Conservation (phyloP, 2,329 filamentous ascomycete genomes). For the Sordariomycetes sp. region DNA sequence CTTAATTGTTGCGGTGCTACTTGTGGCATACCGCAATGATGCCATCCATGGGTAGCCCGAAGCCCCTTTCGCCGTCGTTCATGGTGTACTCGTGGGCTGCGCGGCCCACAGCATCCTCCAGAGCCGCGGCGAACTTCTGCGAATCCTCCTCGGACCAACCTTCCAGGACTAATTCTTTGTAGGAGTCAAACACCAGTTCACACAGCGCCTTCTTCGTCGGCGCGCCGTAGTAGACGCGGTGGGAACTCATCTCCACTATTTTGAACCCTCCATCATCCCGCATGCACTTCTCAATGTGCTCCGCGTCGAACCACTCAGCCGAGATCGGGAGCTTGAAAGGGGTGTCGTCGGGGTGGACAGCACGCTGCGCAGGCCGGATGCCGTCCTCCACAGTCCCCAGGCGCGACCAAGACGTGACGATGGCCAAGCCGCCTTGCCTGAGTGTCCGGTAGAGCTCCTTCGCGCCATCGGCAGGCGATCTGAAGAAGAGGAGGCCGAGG, state of each 20-base stretch:
- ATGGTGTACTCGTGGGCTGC: not conserved
- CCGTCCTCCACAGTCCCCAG: conserved; percentile 6
- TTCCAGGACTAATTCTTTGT: not conserved
- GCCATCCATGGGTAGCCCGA: conserved; percentile 1
- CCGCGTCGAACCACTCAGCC: not conserved
- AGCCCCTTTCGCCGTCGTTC: not conserved
- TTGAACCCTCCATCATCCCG: conserved; percentile 1
- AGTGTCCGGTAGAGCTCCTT: conserved; percentile 25
- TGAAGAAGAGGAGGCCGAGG: conserved; percentile 25
- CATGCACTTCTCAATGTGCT: not conserved
- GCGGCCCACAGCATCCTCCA: conserved; percentile 1
- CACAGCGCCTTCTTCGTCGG: not conserved
- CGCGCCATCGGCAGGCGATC: conserved; percentile 16
- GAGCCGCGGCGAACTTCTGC: not conserved
- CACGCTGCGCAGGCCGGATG: conserved; percentile 6
- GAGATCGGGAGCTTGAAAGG: conserved; percentile 4
- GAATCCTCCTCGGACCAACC: not conserved
- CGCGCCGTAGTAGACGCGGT: conserved; percentile 1
- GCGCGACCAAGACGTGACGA: conserved; percentile 18
- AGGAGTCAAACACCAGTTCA: not conserved
- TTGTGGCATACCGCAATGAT: conserved; percentile 1
- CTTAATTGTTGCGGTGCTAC: no score
- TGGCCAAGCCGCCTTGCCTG: conserved; percentile 20
- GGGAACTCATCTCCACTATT: not conserved
- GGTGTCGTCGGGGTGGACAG: conserved; percentile 5